Evolutionary conservation across 139 green algal genomes (phyloP).

Genomic region (Micromonas pusilla): DNA sequence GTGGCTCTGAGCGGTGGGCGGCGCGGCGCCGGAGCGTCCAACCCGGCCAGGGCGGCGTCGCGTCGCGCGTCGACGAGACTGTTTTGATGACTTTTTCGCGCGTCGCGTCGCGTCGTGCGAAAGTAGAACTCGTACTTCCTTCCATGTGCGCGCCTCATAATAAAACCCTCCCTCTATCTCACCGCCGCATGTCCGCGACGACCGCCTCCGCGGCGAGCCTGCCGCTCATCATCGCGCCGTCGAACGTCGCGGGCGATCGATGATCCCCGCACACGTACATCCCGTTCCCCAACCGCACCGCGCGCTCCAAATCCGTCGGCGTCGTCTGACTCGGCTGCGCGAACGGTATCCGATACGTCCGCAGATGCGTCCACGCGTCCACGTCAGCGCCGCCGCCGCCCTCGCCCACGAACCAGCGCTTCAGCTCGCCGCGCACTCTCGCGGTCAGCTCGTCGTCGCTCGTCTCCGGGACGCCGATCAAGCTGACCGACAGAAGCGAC

Average conservation of each 20-base stretch:
- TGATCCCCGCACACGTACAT: conserved; percentile 87
- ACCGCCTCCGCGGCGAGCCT: conserved; percentile 69
- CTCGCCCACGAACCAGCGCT: conserved; percentile 75
- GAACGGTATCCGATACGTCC: conserved; percentile 90
- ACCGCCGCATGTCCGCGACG: conserved; percentile 23
- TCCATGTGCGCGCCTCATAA: too few relatives aligned
- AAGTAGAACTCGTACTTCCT: too few relatives aligned
- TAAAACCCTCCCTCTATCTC: not conserved
- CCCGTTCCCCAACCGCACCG: conserved; percentile 52
- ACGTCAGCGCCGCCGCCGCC: not conserved
- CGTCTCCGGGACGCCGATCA: conserved; percentile 52
- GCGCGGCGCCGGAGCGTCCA: too few relatives aligned
- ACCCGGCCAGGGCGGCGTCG: too few relatives aligned
- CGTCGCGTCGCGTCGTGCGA: too few relatives aligned
- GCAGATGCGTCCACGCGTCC: conserved; percentile 65
- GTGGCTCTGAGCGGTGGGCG: too few relatives aligned
- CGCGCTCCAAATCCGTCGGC: conserved; percentile 31
- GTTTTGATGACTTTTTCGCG: too few relatives aligned
- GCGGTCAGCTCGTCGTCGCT: conserved; percentile 59
- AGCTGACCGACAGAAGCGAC: conserved; percentile 82
- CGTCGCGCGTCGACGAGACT: too few relatives aligned
- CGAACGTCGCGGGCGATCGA: conserved; percentile 75
- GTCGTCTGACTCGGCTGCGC: conserved; percentile 55
- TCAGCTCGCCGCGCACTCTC: conserved; percentile 60
- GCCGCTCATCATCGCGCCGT: conserved; percentile 66